These are phyloP conservation scores for Funneliformis mosseae DNA, from an alignment of 192 early-diverging fungal genomes.

Conservation along the genomic window DNA sequence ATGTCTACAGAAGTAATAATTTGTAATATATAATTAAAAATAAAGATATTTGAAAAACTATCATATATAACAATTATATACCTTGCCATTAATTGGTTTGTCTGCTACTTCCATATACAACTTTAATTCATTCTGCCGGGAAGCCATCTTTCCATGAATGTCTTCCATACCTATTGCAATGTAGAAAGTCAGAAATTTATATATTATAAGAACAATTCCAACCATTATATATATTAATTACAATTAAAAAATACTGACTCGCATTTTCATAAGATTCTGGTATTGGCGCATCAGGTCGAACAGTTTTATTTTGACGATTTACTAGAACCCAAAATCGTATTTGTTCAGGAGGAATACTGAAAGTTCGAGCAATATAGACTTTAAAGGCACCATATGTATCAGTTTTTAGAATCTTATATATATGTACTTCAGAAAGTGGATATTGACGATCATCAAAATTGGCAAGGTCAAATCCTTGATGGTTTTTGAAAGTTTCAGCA, in stretches of 20 bases:
- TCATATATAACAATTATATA: conserved; percentile 32
- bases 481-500: conserved; percentile 65
- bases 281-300: conserved; percentile 80
- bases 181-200: neutral
- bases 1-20: neutral
- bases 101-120: conserved; percentile 45
- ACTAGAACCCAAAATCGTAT: conserved; percentile 87
- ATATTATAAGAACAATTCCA: conserved; percentile 7
- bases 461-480: conserved; percentile 88
- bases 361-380: conserved; percentile 47
- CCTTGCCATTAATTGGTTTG: conserved; percentile 37
- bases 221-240: neutral
- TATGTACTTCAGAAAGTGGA: conserved; percentile 34
- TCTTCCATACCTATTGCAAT: conserved; percentile 42
- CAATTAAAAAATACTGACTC: conserved; percentile 46
- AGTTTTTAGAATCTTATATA: conserved; percentile 59
- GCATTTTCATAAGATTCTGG: conserved; percentile 45
- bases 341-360: conserved; percentile 50
- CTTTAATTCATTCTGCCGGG: conserved; percentile 40
- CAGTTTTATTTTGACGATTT: conserved; percentile 88
- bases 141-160: conserved; percentile 40
- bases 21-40: too few relatives aligned
- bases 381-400: conserved; percentile 59
- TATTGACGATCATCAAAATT: conserved; percentile 62
- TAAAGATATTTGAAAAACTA: neutral